Evolutionary conservation across 2,329 filamentous ascomycete species (phyloP), one percentile per base, ranked within the genome.

Genomic region (Neospermospora avenae): DNA sequence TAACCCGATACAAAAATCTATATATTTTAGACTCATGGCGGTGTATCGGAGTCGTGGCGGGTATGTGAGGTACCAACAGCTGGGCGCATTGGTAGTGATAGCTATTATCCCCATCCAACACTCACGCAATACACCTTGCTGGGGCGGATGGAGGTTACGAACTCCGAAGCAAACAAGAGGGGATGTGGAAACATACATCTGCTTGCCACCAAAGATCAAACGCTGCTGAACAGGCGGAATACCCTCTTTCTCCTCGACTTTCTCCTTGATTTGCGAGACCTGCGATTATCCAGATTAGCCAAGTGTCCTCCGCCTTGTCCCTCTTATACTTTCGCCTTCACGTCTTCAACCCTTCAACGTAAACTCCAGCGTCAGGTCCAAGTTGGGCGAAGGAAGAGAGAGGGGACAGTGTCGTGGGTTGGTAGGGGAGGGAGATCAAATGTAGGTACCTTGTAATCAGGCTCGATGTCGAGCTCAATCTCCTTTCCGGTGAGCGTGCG

Each of bases 161-260:
- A n/a, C n/a, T n/a, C n/a, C n/a, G n/a, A n/a, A n/a, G n/a, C n/a
- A n/a, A n/a, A n/a, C n/a, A n/a, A n/a, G 14, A 53, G 41, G 55
- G 20, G 6, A 18, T 45, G 39, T 25, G 31, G 24, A 31, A 49
- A 75, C 81, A 63, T 78, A 97, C 95, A 99, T 97, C 76, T 99
- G 95, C 81, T 99, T 99, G 72, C 95, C 95, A 57, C 93, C 92
- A 74, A 89, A 97, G 72, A 99, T 99, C 67, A 99, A 80, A 61
- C 95, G 88, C 78, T 99, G 95, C 78, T 99, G 95, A 18, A 95
- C 92, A 0, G 95, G 95, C 45, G 95, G 93, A 70, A 99, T 99
- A 59, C 95, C 95, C 75, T 98, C 95, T 79, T 98, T 98, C 81
- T 99, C 95, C 77, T 99, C 95, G 58, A 99, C 95, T 72, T 93